Base-by-base conservation (phyloP, 2,329 filamentous ascomycete species). In the Waltergamsia citrina region DNA sequence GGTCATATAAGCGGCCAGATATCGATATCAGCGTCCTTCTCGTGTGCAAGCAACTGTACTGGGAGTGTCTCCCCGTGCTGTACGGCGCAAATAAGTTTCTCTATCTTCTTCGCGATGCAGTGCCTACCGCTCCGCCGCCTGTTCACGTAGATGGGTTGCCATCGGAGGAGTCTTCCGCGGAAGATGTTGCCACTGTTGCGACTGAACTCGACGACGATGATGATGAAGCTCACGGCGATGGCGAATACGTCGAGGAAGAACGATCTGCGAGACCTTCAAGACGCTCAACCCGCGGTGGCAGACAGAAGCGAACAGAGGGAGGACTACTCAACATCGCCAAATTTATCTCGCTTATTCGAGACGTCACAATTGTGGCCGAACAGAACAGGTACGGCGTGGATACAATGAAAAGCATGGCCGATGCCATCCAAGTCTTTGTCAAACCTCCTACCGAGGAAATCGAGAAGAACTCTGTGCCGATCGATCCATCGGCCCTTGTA, bases 1-100 rank as follows among this genome's bases (percentile, higher is more conserved):
- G 41, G 33, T n/a, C n/a, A n/a, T n/a, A n/a, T n/a, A n/a, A n/a
- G n/a, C 29, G 35, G 14, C 48, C 51, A 2, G 40, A 41, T 1
- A 52, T 69, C 1, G 38, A 56, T 7, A 48, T 54, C 3, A 39
- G 38, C 1, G 56, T 74, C 28, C 46, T 73, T 17, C 34, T 39
- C 4, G 51, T 49, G 3, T 63, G 57, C 47, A 43, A 40, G 4
- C 34, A 38, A 2, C 41, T 66, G 19, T 53, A 53, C 21, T 6
- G 30, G 0, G 63, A 70, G 44, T 61, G 58, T 3, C 40, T 54
- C 3, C 43, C 43, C 2, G 45, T 71, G 5, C 51, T 74, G 1
- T 74, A 67, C 37, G 60, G 63, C 3, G 51, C 59, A 19, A 73
- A 73, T 32, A 53, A 33, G 0, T 73, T 73, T 38, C 41, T 53